Conservation (phyloP, 179 eudicot species). For the Drosera spatulata region DNA sequence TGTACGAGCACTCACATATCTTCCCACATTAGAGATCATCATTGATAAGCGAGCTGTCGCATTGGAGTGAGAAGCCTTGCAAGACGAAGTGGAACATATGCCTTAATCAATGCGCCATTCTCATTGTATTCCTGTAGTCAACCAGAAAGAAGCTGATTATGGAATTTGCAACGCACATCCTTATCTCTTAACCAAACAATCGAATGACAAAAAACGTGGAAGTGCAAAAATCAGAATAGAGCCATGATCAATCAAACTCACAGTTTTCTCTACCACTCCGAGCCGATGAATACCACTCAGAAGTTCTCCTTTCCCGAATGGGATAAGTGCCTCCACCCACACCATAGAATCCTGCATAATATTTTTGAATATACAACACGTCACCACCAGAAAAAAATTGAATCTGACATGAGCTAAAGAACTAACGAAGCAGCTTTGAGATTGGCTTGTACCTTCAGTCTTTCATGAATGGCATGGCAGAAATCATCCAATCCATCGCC, state of each 20-base stretch:
- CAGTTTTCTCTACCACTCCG: constrained; percentile 83
- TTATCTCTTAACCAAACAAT: background rate
- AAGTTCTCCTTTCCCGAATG: constrained; percentile 91
- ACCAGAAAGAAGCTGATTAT: background rate
- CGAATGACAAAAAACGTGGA: too few relatives aligned
- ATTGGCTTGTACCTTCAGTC: constrained; percentile 49
- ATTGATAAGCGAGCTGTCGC: constrained; percentile 49
- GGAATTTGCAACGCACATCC: background rate
- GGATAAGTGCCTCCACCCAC: constrained; percentile 94
- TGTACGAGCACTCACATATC: background rate
- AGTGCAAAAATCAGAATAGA: too few relatives aligned
- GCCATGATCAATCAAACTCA: constrained; percentile 25
- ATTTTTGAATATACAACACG: background rate
- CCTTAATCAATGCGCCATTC: constrained; percentile 77
- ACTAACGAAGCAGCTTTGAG: too few relatives aligned
- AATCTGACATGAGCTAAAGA: background rate
- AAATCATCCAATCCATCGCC: constrained; percentile 83
- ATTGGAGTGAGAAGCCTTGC: constrained; percentile 89
- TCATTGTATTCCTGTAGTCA: constrained; percentile 61
- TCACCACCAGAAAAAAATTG: background rate
- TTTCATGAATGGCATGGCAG: constrained; percentile 72
- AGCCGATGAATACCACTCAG: constrained; percentile 72
- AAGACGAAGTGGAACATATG: constrained; percentile 84
- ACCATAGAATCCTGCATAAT: constrained; percentile 76
- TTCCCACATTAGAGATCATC: background rate